Evolutionary conservation across 148 eudicot species (phyloP).

Genomic region (Amaranthus palmeri): DNA sequence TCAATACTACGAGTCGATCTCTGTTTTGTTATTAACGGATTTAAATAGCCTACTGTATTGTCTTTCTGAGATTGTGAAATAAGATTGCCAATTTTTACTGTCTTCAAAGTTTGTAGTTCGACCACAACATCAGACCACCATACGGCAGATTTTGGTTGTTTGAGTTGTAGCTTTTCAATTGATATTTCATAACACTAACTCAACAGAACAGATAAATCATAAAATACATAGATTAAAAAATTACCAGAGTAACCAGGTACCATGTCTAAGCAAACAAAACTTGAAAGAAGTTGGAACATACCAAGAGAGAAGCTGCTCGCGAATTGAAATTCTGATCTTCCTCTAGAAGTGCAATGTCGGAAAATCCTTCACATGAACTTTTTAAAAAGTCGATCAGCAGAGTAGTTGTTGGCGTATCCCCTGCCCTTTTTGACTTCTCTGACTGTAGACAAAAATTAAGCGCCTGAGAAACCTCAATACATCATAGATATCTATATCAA

Average conservation of each 20-base stretch:
- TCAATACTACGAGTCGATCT: background rate
- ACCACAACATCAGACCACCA: background rate
- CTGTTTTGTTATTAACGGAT: background rate
- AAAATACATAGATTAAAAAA: background rate
- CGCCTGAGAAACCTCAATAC: background rate
- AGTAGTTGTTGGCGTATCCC: constrained; percentile 57
- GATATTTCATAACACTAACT: background rate
- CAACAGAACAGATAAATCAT: background rate
- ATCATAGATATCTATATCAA: constrained; percentile 1
- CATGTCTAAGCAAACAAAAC: constrained; percentile 3
- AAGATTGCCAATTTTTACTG: background rate
- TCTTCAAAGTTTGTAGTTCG: background rate
- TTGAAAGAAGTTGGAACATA: constrained; percentile 15
- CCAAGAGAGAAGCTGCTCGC: constrained; percentile 55
- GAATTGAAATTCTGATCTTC: constrained; percentile 79
- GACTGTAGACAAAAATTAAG: constrained; percentile 43
- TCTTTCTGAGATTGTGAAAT: background rate
- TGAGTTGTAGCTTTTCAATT: background rate
- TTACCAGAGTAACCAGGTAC: background rate
- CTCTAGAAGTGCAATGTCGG: constrained; percentile 65
- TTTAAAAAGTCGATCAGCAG: constrained; percentile 55
- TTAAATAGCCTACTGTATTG: background rate
- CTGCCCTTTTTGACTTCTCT: constrained; percentile 81
- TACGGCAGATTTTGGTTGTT: background rate
- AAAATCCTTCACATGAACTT: constrained; percentile 41